Evolutionary conservation across 305 asterid species (phyloP), one percentile per base, ranked within the genome.

Genomic region (Solanum aculeatissimum): DNA sequence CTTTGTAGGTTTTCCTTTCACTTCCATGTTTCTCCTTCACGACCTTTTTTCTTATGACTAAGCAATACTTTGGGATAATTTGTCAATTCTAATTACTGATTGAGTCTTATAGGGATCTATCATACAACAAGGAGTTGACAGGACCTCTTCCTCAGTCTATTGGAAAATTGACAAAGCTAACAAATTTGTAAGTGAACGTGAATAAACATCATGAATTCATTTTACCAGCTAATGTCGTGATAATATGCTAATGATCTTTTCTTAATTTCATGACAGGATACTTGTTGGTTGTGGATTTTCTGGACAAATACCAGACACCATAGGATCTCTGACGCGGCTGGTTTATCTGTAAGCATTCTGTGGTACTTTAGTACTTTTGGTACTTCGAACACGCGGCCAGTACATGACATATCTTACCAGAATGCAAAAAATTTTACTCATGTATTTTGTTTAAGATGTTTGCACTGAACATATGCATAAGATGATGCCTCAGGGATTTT

Each of bases 281-380:
- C 90, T 93, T 4, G 91, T 91, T 63, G 97, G 97, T 63, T 95
- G 99, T 86, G 90, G 97, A 65, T 96, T 95, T 87, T 87, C 90
- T 29, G 97, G 98, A 85, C 84, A 54, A 15, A 89, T 96, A 84
- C 98, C 99, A 15, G 27, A 90, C 68, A 87, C 95, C n/a, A 90
- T 96, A 68, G 97, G 97, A 87, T 89, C 92, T 69, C 91, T 95
- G 21, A 85, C 82, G 62, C 83, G 83, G 84, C 89, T 95, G 80
- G 90, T 85, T 86, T 91, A 18, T 85, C 89, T 96, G 99, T 96
- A 92, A 93, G 98, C 35, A 86, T 78, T 32, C 45, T 82, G 79
- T 29, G 14, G n/a, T 40, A 66, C 51, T 43, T 58, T 29, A 11
- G n/a, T 40, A 66, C 51, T 43, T 58, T 15, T 43, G 69, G 35